Evolutionary conservation across 2,329 filamentous ascomycete genomes (phyloP).

Genomic region (Septoria petroselini): DNA sequence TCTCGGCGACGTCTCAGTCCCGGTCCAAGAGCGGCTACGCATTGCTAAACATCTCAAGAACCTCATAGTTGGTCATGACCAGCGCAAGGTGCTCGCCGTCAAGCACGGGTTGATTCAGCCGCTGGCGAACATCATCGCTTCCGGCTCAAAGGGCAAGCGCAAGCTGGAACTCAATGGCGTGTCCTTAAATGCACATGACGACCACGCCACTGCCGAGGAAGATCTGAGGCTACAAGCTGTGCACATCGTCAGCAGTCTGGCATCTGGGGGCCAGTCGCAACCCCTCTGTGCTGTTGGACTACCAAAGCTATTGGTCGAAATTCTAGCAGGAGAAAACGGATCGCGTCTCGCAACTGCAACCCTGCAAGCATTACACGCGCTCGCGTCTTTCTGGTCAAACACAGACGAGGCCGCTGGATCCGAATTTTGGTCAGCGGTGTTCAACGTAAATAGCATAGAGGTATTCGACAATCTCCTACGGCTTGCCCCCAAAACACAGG

Average conservation of each 20-base stretch:
- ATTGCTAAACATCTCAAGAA: conserved; percentile 74
- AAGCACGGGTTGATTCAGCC: conserved; percentile 64
- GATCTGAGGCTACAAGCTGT: conserved; percentile 72
- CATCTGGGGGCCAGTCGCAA: conserved; percentile 74
- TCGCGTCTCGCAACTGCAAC: conserved; percentile 68
- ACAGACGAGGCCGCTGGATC: conserved; percentile 16
- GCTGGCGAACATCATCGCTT: conserved; percentile 54
- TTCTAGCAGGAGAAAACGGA: conserved; percentile 61
- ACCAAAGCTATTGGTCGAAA: conserved; percentile 66
- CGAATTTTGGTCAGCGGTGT: conserved; percentile 48
- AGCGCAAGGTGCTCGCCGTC: conserved; percentile 80
- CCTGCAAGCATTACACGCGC: conserved; percentile 68
- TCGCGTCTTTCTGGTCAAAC: conserved; percentile 59
- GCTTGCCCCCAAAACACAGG: conserved; percentile 53
- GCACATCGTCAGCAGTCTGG: conserved; percentile 79
- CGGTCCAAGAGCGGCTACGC: conserved; percentile 49
- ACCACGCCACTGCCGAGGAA: conserved; percentile 59
- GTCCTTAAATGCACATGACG: conserved; percentile 32
- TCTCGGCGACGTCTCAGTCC: conserved; percentile 22
- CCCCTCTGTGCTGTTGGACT: conserved; percentile 68
- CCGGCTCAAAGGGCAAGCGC: conserved; percentile 46
- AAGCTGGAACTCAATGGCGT: conserved; percentile 51
- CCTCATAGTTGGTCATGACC: conserved; percentile 80
- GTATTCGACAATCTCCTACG: conserved; percentile 65
- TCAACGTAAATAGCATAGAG: conserved; percentile 59